Conservation (phyloP, 2,329 filamentous ascomycete genomes). For the Colletotrichum falcatum region DNA sequence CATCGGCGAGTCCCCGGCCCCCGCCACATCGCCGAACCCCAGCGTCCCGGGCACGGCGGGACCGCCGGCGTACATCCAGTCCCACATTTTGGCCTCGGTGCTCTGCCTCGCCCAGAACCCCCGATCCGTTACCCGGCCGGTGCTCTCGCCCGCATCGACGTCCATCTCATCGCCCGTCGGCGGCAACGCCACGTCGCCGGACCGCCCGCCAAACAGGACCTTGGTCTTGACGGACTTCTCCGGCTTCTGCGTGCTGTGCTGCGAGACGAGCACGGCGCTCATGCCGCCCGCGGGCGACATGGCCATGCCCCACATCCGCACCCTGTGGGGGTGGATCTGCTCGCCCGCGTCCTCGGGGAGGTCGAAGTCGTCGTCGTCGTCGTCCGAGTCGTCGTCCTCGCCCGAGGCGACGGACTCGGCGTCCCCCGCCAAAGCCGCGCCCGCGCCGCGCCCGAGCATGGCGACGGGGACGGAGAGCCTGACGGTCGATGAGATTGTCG, state of each 20-base stretch:
- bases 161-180: conserved; percentile 20
- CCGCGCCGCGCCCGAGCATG: conserved; percentile 54
- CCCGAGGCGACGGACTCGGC: conserved; percentile 35
- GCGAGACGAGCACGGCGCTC: conserved; percentile 63
- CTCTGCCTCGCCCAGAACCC: conserved; percentile 49
- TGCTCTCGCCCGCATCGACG: conserved; percentile 11
- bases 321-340: conserved; percentile 62
- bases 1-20: conserved; percentile 44
- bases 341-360: conserved; percentile 51
- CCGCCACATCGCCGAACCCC: conserved; percentile 35
- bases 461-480: conserved; percentile 58
- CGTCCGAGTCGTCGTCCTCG: conserved; percentile 44
- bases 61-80: conserved; percentile 70
- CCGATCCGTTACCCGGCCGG: neutral
- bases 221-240: conserved; percentile 56
- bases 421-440: conserved; percentile 46
- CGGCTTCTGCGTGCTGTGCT: conserved; percentile 61
- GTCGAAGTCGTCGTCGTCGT: conserved; percentile 46
- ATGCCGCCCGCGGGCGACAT: conserved; percentile 63
- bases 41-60: conserved; percentile 56
- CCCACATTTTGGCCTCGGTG: conserved; percentile 68
- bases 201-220: conserved; percentile 51
- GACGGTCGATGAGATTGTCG: conserved; percentile 58
- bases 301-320: conserved; percentile 66
- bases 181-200: neutral